phyloP scores from a whole-genome alignment of 2,329 filamentous ascomycete species.

The Anisogramma anomala region DNA sequence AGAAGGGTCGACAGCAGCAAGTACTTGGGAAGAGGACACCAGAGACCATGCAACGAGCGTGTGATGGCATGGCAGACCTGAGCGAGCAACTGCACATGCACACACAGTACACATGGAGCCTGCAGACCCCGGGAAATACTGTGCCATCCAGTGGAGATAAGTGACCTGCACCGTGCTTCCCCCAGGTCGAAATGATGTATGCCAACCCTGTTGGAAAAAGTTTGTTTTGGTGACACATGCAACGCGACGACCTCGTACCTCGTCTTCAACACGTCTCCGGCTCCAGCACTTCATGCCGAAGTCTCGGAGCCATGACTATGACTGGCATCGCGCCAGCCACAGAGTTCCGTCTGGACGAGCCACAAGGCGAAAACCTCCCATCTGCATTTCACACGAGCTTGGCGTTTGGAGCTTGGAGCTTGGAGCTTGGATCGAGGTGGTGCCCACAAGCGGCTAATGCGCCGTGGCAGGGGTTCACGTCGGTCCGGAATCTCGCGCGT shows the following conservation, averaged over 20 bases:
- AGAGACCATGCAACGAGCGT: too few species aligned
- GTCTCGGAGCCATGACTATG: background rate
- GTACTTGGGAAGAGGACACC: background rate
- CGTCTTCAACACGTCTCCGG: background rate
- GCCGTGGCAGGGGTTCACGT: conserved; percentile 9
- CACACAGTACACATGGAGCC: too few species aligned
- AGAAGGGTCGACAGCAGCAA: too few species aligned
- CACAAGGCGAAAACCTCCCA: background rate
- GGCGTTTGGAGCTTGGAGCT: too few species aligned
- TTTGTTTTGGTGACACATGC: conserved; percentile 1
- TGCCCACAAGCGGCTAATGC: conserved; percentile 5
- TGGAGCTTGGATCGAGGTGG: background rate
- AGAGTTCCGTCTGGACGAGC: background rate
- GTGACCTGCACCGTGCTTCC: background rate
- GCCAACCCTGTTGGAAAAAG: background rate
- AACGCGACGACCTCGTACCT: background rate
- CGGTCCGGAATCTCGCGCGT: conserved; percentile 7
- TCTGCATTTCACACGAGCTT: too few species aligned
- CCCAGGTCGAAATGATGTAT: background rate
- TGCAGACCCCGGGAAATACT: too few species aligned
- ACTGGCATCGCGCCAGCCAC: background rate
- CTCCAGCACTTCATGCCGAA: background rate
- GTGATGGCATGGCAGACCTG: too few species aligned
- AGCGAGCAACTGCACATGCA: too few species aligned
- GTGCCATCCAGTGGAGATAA: too few species aligned